phyloP scores from a whole-genome alignment of 306 rosid genomes.

The Lathyrus oleraceus region DNA sequence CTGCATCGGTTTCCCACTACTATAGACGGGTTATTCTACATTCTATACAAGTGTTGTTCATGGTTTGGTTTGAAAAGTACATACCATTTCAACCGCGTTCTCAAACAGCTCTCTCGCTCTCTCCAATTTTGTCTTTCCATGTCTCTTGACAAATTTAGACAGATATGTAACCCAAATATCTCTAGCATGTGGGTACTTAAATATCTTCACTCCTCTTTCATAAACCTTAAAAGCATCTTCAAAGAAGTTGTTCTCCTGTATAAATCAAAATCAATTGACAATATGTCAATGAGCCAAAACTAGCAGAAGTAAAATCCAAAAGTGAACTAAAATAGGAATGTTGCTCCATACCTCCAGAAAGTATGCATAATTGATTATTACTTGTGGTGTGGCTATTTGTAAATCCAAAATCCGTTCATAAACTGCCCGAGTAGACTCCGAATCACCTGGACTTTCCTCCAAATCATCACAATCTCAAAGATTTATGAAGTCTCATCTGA shows the following conservation, averaged over 20 bases:
- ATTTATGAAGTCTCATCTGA: constrained; percentile 82
- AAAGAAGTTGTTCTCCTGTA: constrained; percentile 81
- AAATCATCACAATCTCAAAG: constrained; percentile 87
- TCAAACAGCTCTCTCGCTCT: constrained; percentile 92
- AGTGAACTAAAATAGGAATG: constrained; percentile 3
- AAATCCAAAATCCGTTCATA: constrained; percentile 91
- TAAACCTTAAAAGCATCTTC: constrained; percentile 96
- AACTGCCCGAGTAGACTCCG: constrained; percentile 86
- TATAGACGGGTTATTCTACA: no score
- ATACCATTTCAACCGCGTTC: constrained; percentile 52
- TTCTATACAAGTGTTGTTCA: no score
- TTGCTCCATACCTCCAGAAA: constrained; percentile 71
- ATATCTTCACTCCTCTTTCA: constrained; percentile 90
- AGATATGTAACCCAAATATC: constrained; percentile 95
- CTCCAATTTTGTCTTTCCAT: constrained; percentile 82
- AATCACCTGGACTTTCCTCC: constrained; percentile 82
- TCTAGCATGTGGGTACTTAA: constrained; percentile 90
- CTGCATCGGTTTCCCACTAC: no score
- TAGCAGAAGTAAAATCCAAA: constrained; percentile 17
- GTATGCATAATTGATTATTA: constrained; percentile 79
- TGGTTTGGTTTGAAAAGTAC: no score
- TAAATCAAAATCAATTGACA: constrained; percentile 38
- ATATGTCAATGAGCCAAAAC: constrained; percentile 33
- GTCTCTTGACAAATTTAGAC: constrained; percentile 84
- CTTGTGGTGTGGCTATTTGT: constrained; percentile 90